Base-by-base conservation (phyloP, 1,284 basidiomycete genomes). In the Phenoliferia sp. region DNA sequence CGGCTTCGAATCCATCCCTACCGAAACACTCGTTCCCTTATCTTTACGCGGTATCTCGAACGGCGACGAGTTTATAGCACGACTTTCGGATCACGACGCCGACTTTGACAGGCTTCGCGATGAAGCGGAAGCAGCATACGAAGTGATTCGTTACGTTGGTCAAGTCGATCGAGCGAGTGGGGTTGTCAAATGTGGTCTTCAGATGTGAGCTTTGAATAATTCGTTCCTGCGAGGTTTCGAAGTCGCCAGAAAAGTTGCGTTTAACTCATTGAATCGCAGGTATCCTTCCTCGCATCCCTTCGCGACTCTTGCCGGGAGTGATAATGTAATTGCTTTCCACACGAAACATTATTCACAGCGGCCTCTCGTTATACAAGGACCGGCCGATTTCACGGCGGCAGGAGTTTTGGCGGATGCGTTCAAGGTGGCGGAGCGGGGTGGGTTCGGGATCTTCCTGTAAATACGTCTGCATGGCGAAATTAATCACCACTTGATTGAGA, bases 381-480 rank as follows among this genome's bases (percentile, higher is more conserved):
- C 93, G 0, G 93, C 94, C 2, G 92, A 90, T 29, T 94, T 98
- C 19, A 99, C 95, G n/a, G 95, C 95, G 0, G 97, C 97, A 92
- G 95, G 95, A 26, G 94, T 97, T 16, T 83, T 93, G 66, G 87
- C 88, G 58, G 93, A 95, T 77, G 73, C 77, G 58, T 69, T 81
- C 66, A 74, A 76, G 63, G 77, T 81, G 17, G 78, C 77, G 9
- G 79, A 81, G 70, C 74, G 80, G 50, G 66, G 26, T 16, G 61
- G 65, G 50, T 28, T 44, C 22, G 39, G 39, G 39, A 12, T 22
- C 12, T 44, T 44, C 39, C 22, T 44, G 39, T 44, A 22, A 44
- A n/a, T n/a, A n/a, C n/a, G n/a, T n/a, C n/a, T n/a, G n/a, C n/a
- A n/a, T n/a, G n/a, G n/a, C n/a, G n/a, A n/a, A n/a, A n/a, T n/a